Base-by-base conservation (phyloP, 2,329 filamentous ascomycete genomes). In the Aspergillus sp. region DNA sequence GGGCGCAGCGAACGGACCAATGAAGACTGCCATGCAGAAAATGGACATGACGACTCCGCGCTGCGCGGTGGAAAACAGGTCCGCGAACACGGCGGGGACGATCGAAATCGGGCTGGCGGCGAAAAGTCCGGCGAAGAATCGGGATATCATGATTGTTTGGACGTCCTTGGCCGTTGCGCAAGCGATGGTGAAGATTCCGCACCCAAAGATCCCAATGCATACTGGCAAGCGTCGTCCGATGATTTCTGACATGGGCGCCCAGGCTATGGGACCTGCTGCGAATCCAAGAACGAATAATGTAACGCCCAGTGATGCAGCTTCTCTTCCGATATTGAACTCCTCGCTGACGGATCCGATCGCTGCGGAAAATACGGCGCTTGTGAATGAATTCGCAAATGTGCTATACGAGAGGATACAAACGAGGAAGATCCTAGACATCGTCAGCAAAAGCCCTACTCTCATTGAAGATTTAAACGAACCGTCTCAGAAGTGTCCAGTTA, bases 351-450 rank as follows among this genome's bases (percentile, higher is more conserved):
- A 68, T 4, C 63, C 63, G 0, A 88, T 89, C 4, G 88, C 88
- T 17, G 87, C 80, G 1, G 89, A 91, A 79, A 91, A 92, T 69
- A 92, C 88, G 74, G 86, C 89, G 8, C 76, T 78, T 0, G 80
- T 79, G 62, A 86, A 85, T 0, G 84, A 81, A 0, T 81, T 76
- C 1, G 78, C 74, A 45, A 86, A 76, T 3, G 84, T 85, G 6
- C 81, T 80, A 57, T 82, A 86, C 15, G 71, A 69, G 5, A 75
- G 61, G 1, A 70, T 62, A 28, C 59, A 55, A 1, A 74, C 73
- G 4, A 74, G 66, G 6, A 54, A 43, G 3, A 68, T 51, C 43
- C 69, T 69, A 43, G 13, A 17, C 6, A 13, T 13, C 2, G 5
- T 53, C 15, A 53, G 41, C 23, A 3, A 1, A 19, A 6, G 19